phyloP scores from a whole-genome alignment of 2,329 filamentous ascomycete species.

The Cladosporium sp. region DNA sequence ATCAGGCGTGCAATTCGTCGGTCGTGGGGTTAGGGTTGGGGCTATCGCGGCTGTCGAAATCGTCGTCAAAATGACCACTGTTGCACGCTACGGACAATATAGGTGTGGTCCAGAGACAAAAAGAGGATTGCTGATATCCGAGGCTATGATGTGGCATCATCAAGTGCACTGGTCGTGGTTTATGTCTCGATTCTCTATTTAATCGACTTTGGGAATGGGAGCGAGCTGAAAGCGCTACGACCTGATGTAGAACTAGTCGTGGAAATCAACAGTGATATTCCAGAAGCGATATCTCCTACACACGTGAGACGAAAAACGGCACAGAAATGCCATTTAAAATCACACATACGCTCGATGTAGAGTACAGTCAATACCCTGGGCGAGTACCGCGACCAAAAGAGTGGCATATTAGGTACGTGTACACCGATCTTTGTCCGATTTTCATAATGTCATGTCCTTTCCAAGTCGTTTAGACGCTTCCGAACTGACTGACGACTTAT shows the following conservation, averaged over 20 bases:
- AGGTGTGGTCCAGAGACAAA: background rate
- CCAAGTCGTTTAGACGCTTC: background rate
- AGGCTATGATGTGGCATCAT: background rate
- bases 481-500: background rate
- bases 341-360: background rate
- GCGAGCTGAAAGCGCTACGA: too few relatives aligned
- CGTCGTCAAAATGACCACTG: background rate
- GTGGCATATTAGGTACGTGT: background rate
- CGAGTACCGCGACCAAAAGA: background rate
- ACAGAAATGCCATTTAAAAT: background rate
- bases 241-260: background rate
- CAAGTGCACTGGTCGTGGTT: background rate
- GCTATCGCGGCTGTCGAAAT: background rate
- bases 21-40: background rate
- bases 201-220: too few relatives aligned
- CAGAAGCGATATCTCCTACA: background rate
- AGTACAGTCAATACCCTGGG: background rate
- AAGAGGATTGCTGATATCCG: background rate
- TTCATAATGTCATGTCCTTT: background rate
- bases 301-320: background rate
- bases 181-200: background rate
- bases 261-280: background rate
- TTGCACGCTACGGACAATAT: background rate
- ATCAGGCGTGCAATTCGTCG: background rate
- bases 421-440: background rate